Conservation (phyloP, 169 alveolate genomes). For the Cryptosporidium viatorum region DNA sequence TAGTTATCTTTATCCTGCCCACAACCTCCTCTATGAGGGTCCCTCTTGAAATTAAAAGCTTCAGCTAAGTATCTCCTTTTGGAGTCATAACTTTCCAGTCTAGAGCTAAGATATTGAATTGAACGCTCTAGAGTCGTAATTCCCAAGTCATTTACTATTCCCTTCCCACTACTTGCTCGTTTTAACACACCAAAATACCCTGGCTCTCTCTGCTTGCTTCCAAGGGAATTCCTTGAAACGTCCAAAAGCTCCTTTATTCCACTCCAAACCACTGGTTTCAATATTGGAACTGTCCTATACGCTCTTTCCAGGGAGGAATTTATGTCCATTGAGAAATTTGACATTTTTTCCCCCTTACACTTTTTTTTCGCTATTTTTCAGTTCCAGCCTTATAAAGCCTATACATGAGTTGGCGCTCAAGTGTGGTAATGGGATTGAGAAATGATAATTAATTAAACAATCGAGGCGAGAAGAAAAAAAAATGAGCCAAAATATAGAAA, state of each 20-base stretch:
- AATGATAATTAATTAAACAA: background rate
- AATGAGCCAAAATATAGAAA: background rate
- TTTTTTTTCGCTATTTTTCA: background rate
- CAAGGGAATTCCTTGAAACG: conserved; percentile 27
- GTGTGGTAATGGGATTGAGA: conserved; percentile 2
- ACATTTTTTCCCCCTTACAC: conserved; percentile 8
- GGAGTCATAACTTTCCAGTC: conserved; percentile 54
- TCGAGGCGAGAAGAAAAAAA: background rate
- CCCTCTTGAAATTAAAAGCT: conserved; percentile 39
- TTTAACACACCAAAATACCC: conserved; percentile 2
- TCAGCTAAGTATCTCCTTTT: conserved; percentile 38
- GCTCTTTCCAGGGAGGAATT: conserved; percentile 70
- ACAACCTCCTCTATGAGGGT: conserved; percentile 39
- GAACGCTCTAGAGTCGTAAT: conserved; percentile 58
- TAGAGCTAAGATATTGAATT: conserved; percentile 29
- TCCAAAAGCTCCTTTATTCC: conserved; percentile 60
- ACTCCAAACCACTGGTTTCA: conserved; percentile 60
- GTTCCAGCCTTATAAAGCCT: background rate
- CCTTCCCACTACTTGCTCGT: conserved; percentile 46
- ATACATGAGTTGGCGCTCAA: conserved; percentile 48
- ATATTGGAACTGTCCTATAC: conserved; percentile 62
- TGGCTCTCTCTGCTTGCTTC: conserved; percentile 17
- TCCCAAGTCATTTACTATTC: conserved; percentile 49
- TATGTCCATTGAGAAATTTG: conserved; percentile 27
- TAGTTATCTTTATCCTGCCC: conserved; percentile 7